These are phyloP conservation scores for Tolypocladium sp. DNA, from an alignment of 2,329 filamentous ascomycete species.

Conservation along the genomic window DNA sequence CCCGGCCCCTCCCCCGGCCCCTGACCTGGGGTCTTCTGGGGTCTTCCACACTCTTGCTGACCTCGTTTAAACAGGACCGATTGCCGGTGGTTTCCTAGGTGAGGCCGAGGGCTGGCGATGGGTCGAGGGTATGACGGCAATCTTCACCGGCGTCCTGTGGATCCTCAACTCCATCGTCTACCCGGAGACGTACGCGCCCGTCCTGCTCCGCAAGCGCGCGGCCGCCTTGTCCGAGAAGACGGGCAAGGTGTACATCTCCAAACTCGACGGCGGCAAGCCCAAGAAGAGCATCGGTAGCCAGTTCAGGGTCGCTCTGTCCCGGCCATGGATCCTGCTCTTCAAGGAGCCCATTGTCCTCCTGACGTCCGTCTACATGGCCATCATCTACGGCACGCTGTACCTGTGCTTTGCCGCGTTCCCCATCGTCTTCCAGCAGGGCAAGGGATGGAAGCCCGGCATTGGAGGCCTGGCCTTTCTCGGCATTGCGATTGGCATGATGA, in stretches of 20 bases:
- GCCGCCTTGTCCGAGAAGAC: constrained; percentile 38
- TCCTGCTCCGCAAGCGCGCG: constrained; percentile 45
- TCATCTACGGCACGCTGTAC: constrained; percentile 45
- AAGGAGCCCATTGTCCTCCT: constrained; percentile 58
- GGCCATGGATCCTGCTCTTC: constrained; percentile 58
- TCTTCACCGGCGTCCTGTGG: constrained; percentile 52
- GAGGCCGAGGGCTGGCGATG: constrained; percentile 54
- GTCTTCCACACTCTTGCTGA: not conserved
- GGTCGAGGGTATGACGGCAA: constrained; percentile 53
- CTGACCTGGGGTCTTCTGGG: not conserved
- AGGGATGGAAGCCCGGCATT: constrained; percentile 49
- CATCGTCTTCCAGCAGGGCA: constrained; percentile 50
- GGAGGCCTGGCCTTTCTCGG: constrained; percentile 55
- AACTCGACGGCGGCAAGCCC: constrained; percentile 33
- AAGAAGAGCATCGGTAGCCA: constrained; percentile 33
- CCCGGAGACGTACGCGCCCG: constrained; percentile 53
- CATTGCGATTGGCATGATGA: constrained; percentile 52
- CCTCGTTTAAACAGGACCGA: constrained; percentile 33
- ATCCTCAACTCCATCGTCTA: constrained; percentile 38
- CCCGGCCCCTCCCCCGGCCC: not conserved
- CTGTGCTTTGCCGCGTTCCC: constrained; percentile 46
- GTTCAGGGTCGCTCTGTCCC: constrained; percentile 46
- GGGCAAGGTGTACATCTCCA: constrained; percentile 46
- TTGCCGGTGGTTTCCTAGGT: constrained; percentile 54
- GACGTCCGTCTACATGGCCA: constrained; percentile 55